Base-by-base conservation (phyloP, 495 filamentous ascomycete species). In the Penicilliopsis zonata region DNA sequence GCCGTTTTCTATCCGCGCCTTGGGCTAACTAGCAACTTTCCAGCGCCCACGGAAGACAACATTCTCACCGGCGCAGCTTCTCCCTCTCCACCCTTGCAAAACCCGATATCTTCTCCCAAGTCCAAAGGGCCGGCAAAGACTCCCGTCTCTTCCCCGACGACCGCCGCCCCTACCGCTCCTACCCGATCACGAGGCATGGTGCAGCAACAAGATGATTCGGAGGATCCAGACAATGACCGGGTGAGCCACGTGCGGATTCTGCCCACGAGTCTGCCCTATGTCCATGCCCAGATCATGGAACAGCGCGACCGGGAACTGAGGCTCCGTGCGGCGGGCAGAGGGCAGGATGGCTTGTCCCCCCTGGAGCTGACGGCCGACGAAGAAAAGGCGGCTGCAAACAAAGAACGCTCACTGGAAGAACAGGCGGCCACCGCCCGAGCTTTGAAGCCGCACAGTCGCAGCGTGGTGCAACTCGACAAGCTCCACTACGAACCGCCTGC, bases 281-380 rank as follows among this genome's bases (percentile, higher is more conserved):
- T 90, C 31, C 92, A 96, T 50, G 76, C 74, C 22, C 86, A 86
- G 19, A 84, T 78, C 36, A 93, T 98, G 79, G 78, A 84, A 37
- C 70, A 74, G 35, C 72, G 73, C 33, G 71, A 67, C 23, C 65
- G 61, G 6, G 70, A 58, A 15, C 43, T 49, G 8, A 50, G 58
- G 25, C 47, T 49, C 30, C 57, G 55, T 12, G 44, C 42, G 27
- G 39, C 36, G 21, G 45, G 49, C 24, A 27, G 47, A 30, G 30
- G 43, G 13, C 38, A 48, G 12, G 50, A 52, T 31, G 43, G 54
- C 27, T 48, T 44, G 22, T 44, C 42, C 2, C 45, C 48, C 30
- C 45, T 49, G 26, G 43, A 38, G 5, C 33, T 35, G 9, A 49
- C 63, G 4, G 44, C 59, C 4, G 66, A 72, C 12, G 57, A 71